phyloP scores from a whole-genome alignment of 1,284 basidiomycete genomes.

The Naganishia liquefaciens region DNA sequence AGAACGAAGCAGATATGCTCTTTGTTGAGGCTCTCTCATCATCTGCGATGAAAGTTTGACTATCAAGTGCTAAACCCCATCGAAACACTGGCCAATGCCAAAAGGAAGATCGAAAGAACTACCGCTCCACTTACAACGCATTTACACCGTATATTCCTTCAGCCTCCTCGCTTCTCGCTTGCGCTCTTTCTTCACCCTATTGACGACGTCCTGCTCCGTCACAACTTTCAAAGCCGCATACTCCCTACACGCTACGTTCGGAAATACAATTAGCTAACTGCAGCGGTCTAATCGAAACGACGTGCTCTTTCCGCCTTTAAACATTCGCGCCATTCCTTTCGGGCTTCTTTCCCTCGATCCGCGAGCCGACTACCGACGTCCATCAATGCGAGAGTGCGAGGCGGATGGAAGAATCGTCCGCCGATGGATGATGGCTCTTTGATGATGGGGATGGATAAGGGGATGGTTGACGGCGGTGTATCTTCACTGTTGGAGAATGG shows the following conservation, averaged over 20 bases:
- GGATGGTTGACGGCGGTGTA: not conserved
- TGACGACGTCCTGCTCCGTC: constrained; percentile 29
- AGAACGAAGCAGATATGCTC: no score
- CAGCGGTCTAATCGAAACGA: constrained; percentile 25
- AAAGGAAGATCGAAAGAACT: no score
- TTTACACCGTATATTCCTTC: constrained; percentile 9
- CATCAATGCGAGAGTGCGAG: constrained; percentile 14
- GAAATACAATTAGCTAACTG: no score
- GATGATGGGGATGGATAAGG: not conserved
- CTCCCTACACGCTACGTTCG: constrained; percentile 21
- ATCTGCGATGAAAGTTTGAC: no score
- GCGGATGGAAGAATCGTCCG: constrained; percentile 8
- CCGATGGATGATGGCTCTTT: constrained; percentile 8
- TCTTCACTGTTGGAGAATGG: no score
- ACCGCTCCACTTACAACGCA: not conserved
- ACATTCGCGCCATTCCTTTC: constrained; percentile 16
- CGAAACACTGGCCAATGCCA: no score
- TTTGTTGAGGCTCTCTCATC: no score
- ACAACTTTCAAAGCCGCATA: constrained; percentile 30
- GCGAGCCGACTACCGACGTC: constrained; percentile 19
- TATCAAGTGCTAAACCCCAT: no score
- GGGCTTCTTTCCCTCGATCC: constrained; percentile 15
- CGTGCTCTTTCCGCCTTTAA: constrained; percentile 25
- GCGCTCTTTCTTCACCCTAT: constrained; percentile 12
- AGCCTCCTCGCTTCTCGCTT: constrained; percentile 18